Conservation (phyloP, 352 stramenopile genomes). For the Pseudoperonospora humuli region DNA sequence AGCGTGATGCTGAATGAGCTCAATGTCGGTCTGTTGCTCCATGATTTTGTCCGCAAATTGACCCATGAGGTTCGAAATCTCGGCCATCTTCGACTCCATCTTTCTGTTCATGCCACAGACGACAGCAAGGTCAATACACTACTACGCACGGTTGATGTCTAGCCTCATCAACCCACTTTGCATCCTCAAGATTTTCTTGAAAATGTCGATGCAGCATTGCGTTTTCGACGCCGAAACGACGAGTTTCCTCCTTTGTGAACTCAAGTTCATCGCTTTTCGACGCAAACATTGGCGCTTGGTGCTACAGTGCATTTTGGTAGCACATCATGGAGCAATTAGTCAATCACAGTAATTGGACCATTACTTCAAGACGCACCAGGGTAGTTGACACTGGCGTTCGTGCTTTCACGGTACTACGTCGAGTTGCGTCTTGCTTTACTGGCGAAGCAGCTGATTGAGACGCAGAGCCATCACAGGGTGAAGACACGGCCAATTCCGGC, state of each 20-base stretch:
- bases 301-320: neutral
- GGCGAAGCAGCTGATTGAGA: conserved; percentile 1
- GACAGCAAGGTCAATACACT: neutral
- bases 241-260: conserved; percentile 58
- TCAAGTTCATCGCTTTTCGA: conserved; percentile 43
- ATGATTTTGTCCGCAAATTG: conserved; percentile 84
- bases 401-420: conserved; percentile 4
- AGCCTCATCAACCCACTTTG: conserved; percentile 53
- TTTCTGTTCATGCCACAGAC: conserved; percentile 24
- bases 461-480: conserved; percentile 1
- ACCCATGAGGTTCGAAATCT: conserved; percentile 79
- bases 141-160: too few relatives aligned
- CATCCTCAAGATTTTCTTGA: conserved; percentile 80
- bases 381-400: conserved; percentile 2
- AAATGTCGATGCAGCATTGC: conserved; percentile 74
- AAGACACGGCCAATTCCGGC: conserved; percentile 4
- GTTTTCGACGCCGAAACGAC: conserved; percentile 63
- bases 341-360: neutral
- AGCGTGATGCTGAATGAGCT: conserved; percentile 66
- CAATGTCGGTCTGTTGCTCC: conserved; percentile 72
- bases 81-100: conserved; percentile 82
- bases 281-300: conserved; percentile 27
- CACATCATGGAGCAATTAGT: neutral
- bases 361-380: conserved; percentile 3
- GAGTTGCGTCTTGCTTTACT: conserved; percentile 10